Conservation (phyloP, 208 protist species). For the Trypanosoma scelopori region DNA sequence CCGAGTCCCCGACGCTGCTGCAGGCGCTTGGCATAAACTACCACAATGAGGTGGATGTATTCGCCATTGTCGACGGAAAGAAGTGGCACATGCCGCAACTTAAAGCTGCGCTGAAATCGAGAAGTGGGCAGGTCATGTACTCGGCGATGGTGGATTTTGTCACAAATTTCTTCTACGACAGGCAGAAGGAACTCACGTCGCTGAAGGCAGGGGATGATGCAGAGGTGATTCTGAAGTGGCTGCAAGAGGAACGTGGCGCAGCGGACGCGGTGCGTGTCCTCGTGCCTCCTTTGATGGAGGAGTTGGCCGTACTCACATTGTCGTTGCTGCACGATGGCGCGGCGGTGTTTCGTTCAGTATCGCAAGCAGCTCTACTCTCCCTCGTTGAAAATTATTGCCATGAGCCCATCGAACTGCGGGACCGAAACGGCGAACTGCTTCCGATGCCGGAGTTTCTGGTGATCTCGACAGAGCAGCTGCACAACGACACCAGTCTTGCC, state of each 20-base stretch:
- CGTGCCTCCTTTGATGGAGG: conserved; percentile 29
- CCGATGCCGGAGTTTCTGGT: conserved; percentile 75
- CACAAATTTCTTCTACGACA: conserved; percentile 73
- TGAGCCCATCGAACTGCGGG: conserved; percentile 54
- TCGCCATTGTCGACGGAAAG: conserved; percentile 73
- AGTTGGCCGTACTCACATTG: conserved; percentile 59
- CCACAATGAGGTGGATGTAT: conserved; percentile 26
- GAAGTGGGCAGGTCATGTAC: conserved; percentile 34
- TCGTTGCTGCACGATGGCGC: conserved; percentile 48
- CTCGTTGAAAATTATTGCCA: conserved; percentile 78
- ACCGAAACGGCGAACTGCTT: conserved; percentile 54
- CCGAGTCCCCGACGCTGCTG: conserved; percentile 44
- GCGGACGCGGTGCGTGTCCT: conserved; percentile 33
- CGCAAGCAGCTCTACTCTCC: conserved; percentile 42
- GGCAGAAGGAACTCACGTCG: conserved; percentile 31
- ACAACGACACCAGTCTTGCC: conserved; percentile 16
- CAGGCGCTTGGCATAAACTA: conserved; percentile 36
- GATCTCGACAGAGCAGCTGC: conserved; percentile 44
- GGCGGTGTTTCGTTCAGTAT: conserved; percentile 43
- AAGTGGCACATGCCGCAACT: conserved; percentile 57
- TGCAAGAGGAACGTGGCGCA: conserved; percentile 41
- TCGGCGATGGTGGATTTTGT: conserved; percentile 67
- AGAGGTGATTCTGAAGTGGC: conserved; percentile 46
- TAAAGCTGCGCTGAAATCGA: conserved; percentile 31
- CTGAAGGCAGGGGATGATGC: conserved; percentile 25